Conservation (phyloP, 2,329 filamentous ascomycete species). For the Zalaria sp. region DNA sequence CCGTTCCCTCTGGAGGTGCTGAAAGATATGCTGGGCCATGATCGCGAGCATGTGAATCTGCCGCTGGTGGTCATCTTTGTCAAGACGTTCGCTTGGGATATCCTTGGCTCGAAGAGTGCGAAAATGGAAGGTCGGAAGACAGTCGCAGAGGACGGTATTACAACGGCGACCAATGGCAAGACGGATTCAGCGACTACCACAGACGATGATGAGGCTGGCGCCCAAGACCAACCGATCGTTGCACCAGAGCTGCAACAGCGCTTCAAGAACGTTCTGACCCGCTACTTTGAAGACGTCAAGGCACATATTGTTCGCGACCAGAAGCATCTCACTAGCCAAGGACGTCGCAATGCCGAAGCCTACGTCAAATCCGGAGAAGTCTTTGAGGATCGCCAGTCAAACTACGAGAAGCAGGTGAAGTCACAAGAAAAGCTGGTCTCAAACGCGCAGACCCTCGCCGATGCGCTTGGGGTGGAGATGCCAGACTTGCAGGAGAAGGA, state of each 20-base stretch:
- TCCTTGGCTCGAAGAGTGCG: slow-evolving; percentile 63
- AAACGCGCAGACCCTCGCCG: slow-evolving; percentile 83
- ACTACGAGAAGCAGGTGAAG: slow-evolving; percentile 89
- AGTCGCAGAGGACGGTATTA: slow-evolving; percentile 66
- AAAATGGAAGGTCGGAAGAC: slow-evolving; percentile 69
- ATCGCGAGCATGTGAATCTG: slow-evolving; percentile 82
- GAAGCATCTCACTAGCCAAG: slow-evolving; percentile 73
- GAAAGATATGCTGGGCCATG: slow-evolving; percentile 87
- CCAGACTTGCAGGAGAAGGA: slow-evolving; percentile 81
- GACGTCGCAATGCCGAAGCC: slow-evolving; percentile 88
- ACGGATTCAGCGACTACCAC: slow-evolving; percentile 38
- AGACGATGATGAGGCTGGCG: slow-evolving; percentile 31
- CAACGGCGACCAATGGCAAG: slow-evolving; percentile 35
- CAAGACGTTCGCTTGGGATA: slow-evolving; percentile 92
- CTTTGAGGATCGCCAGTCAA: slow-evolving; percentile 91
- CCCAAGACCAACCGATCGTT: slow-evolving; percentile 59
- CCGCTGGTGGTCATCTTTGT: slow-evolving; percentile 89
- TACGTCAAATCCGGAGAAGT: slow-evolving; percentile 98
- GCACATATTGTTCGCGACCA: slow-evolving; percentile 80
- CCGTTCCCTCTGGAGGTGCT: slow-evolving; percentile 95
- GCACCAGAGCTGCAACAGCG: slow-evolving; percentile 66
- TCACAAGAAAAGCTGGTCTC: slow-evolving; percentile 77
- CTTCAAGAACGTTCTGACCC: slow-evolving; percentile 71
- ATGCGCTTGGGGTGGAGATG: slow-evolving; percentile 82
- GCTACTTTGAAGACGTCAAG: slow-evolving; percentile 91